These are phyloP conservation scores for Phylloporus arenicola DNA, from an alignment of 768 basidiomycete species.

Conservation along the genomic window DNA sequence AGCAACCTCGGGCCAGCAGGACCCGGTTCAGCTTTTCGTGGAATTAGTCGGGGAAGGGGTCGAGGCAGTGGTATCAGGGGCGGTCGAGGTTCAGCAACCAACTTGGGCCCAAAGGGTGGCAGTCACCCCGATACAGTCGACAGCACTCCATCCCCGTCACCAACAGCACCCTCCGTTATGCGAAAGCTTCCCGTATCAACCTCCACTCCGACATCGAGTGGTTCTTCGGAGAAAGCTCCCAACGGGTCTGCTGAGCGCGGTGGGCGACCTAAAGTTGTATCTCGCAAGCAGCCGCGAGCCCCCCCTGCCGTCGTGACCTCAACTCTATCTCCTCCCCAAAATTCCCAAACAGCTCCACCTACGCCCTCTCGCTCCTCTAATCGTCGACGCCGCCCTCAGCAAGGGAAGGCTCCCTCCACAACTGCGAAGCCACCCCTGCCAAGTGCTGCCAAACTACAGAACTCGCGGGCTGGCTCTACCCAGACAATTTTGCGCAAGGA, in stretches of 20 bases:
- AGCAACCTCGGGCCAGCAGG: slow-evolving; percentile 36
- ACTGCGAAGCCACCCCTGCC: slow-evolving; percentile 14
- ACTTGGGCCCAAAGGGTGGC: slow-evolving; percentile 18
- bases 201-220: slow-evolving; percentile 17
- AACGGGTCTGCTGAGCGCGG: slow-evolving; percentile 18
- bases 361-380: slow-evolving; percentile 39
- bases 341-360: slow-evolving; percentile 21
- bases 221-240: slow-evolving; percentile 20
- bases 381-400: slow-evolving; percentile 47
- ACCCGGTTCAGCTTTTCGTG: slow-evolving; percentile 44
- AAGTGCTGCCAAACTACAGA: slow-evolving; percentile 32
- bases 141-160: slow-evolving; percentile 16
- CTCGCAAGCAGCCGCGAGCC: slow-evolving; percentile 19
- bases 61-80: slow-evolving; percentile 27
- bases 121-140: slow-evolving; percentile 18
- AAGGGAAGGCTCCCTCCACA: slow-evolving; percentile 25
- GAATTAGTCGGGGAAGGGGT: slow-evolving; percentile 35
- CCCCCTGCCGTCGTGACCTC: slow-evolving; percentile 19
- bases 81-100: slow-evolving; percentile 22
- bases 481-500: slow-evolving; percentile 43
- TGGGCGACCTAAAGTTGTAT: slow-evolving; percentile 17
- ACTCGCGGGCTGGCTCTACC: slow-evolving; percentile 22
- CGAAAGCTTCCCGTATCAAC: slow-evolving; percentile 14
- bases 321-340: slow-evolving; percentile 19
- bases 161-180: slow-evolving; percentile 7